These are phyloP conservation scores for Pezizomycotina sp. DNA, from an alignment of 2,329 filamentous ascomycete genomes.

Conservation along the genomic window DNA sequence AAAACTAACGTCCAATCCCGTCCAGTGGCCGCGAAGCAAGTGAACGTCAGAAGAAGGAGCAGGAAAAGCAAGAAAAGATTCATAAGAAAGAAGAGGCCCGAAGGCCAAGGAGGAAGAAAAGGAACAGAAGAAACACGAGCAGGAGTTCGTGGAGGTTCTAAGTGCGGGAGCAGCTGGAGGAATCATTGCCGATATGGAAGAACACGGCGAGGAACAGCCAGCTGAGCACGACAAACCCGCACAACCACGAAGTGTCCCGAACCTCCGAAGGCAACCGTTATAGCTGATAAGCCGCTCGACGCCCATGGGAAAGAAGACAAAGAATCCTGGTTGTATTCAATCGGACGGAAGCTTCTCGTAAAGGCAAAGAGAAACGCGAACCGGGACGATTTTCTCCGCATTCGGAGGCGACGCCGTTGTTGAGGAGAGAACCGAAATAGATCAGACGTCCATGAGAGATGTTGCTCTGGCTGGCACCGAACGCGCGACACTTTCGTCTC, in stretches of 20 bases:
- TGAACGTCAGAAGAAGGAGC: slow-evolving; percentile 14
- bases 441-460: slow-evolving; percentile 7
- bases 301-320: slow-evolving; percentile 14
- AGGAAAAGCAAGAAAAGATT: slow-evolving; percentile 12
- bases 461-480: slow-evolving; percentile 9
- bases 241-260: no score
- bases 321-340: slow-evolving; percentile 14
- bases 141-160: slow-evolving; percentile 2
- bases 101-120: no score
- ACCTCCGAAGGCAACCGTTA: slow-evolving; percentile 15
- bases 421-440: no score
- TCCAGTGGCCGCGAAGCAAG: slow-evolving; percentile 15
- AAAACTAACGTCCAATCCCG: slow-evolving; percentile 12
- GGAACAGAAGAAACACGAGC: slow-evolving; percentile 9
- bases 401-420: no score
- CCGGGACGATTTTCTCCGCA: no score
- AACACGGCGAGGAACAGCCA: no score
- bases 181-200: slow-evolving; percentile 16
- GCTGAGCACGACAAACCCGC: no score
- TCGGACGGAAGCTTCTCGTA: slow-evolving; percentile 9
- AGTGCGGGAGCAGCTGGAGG: background rate
- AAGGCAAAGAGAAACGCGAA: slow-evolving; percentile 8
- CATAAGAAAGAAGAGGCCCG: no score
- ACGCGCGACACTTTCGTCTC: no score
- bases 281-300: slow-evolving; percentile 9